Base-by-base conservation (phyloP, 495 filamentous ascomycete species). In the Aspergillus cristatus region DNA sequence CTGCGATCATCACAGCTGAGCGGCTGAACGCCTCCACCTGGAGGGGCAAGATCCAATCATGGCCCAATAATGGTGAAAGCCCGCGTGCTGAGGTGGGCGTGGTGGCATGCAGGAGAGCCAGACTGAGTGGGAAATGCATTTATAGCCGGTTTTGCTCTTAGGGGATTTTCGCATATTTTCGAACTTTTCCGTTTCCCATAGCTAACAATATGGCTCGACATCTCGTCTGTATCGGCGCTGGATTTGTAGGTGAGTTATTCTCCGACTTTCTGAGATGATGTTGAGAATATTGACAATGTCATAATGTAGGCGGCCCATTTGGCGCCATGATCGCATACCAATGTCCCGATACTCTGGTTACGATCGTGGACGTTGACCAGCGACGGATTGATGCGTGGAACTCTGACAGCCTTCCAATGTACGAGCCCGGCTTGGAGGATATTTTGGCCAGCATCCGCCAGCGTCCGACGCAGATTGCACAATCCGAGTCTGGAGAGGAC, bases 361-460 rank as follows among this genome's bases (percentile, higher is more conserved):
- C 25, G 10, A 24, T 38, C 4, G 35, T 26, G 3, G 82, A 86
- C 51, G 55, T 72, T 29, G 74, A 82, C 53, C 58, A 63, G 18
- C 40, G 47, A 5, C 68, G 81, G 16, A 77, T 86, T 40, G 58
- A 58, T 17, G 64, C 71, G 7, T 86, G 81, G 82, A 81, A 83
- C 37, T 78, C 78, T 1, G 50, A 63, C 18, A 67, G 74, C 32
- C 68, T 84, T 22, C 83, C 82, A 10, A 82, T 87, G 37, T 79
- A 81, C 55, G 83, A 86, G 52, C 73, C 78, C 3, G 81, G 78
- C 2, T 62, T 87, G 2, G 42, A 68, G 14, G 70, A 80, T 4
- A 1, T 30, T 1, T 14, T 38, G 5, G 3, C 35, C 1, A 28
- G 4, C 17, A n/a, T 38, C 12, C 35, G 35, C 1, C 35, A 18